Percentiles rank a stretch among this genome's conserved stretches.
These are phyloP conservation scores for Angomonas desouzai DNA, from an alignment of 208 protist genomes.

Conservation along the genomic window DNA sequence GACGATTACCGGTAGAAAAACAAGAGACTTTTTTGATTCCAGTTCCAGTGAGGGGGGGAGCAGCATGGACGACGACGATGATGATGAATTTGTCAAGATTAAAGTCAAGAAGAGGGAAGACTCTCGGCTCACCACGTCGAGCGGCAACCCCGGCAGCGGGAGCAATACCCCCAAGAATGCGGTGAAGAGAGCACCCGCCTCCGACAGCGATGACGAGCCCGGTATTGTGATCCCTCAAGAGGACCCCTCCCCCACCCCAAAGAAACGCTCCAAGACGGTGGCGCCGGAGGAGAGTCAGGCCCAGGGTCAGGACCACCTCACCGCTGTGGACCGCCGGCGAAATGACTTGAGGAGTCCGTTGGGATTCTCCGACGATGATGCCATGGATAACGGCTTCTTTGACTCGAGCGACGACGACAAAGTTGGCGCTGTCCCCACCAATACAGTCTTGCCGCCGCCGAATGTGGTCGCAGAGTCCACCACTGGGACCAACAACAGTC, in stretches of 20 bases:
- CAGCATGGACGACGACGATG: slow-evolving; percentile 6
- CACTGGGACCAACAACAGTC: not conserved
- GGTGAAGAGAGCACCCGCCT: slow-evolving; percentile 11
- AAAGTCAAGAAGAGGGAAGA: not conserved
- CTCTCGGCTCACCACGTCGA: not conserved
- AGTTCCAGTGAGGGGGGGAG: slow-evolving; percentile 6
- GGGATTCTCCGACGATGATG: not conserved
- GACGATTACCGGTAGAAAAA: slow-evolving; percentile 14
- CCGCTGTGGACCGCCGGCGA: not conserved
- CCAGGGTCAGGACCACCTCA: not conserved
- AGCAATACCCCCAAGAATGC: not conserved
- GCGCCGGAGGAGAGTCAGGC: slow-evolving; percentile 13
- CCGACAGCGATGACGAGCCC: slow-evolving; percentile 10
- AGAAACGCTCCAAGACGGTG: slow-evolving; percentile 54
- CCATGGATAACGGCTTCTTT: not conserved
- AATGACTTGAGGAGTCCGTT: not conserved
- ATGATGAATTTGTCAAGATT: not conserved
- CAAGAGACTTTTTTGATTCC: slow-evolving; percentile 23
- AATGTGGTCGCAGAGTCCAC: not conserved
- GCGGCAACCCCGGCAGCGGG: not conserved
- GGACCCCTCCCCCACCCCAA: slow-evolving; percentile 41
- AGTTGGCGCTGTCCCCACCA: not conserved
- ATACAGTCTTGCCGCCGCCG: not conserved
- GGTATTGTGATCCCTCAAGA: not conserved
- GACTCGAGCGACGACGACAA: slow-evolving; percentile 9